phyloP scores from a whole-genome alignment of 257 asterid species.

The Petunia secreta region DNA sequence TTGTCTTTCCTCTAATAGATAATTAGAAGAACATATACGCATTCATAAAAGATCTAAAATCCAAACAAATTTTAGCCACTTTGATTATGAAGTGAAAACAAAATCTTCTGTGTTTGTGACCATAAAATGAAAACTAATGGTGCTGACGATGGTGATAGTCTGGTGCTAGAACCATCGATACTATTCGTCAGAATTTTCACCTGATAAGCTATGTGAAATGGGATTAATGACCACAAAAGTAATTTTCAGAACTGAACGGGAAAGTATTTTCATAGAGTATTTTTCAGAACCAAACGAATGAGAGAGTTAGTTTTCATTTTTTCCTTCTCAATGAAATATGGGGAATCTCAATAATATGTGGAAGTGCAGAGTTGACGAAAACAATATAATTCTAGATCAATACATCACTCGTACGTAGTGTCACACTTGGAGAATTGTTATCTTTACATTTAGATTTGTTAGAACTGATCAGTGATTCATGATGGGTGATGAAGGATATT shows the following conservation, averaged over 20 bases:
- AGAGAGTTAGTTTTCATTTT: background rate
- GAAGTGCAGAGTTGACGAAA: background rate
- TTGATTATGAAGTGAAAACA: background rate
- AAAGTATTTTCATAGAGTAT: background rate
- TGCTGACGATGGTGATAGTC: background rate
- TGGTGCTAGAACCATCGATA: background rate
- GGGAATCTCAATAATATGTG: background rate
- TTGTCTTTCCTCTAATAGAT: background rate
- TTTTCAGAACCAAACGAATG: background rate
- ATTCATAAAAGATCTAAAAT: background rate
- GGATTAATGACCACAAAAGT: background rate
- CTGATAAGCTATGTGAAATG: background rate
- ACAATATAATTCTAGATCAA: too few species aligned
- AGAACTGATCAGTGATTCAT: too few species aligned
- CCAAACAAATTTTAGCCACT: background rate
- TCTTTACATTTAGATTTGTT: background rate
- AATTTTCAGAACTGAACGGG: background rate
- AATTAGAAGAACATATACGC: background rate
- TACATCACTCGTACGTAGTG: too few species aligned
- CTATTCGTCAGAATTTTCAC: background rate
- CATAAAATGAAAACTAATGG: background rate
- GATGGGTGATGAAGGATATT: too few species aligned
- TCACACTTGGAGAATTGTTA: background rate
- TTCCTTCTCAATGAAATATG: too few species aligned
- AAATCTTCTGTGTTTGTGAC: background rate